These are phyloP conservation scores for Flueggea neowawraea DNA, from an alignment of 441 rosid species.

Conservation along the genomic window DNA sequence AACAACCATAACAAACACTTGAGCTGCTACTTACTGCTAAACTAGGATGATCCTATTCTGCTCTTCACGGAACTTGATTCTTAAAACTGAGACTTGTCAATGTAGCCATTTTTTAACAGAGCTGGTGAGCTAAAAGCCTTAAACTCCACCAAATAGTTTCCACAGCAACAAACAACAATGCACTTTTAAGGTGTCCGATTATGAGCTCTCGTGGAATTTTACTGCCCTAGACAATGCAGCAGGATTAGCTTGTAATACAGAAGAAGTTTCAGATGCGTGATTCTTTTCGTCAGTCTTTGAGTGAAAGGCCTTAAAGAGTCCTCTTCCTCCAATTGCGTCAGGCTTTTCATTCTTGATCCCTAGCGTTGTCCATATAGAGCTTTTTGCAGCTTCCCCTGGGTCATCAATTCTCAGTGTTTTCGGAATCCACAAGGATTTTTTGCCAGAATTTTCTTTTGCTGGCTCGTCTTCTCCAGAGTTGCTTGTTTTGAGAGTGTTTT, in stretches of 20 bases:
- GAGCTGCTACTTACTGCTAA: constrained; percentile 22
- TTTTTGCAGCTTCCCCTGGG: constrained; percentile 8
- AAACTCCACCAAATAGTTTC: no score
- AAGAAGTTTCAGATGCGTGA: constrained; percentile 18
- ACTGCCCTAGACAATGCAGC: constrained; percentile 53
- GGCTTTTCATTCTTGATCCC: constrained; percentile 35
- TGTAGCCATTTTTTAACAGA: constrained; percentile 6
- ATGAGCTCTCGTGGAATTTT: constrained; percentile 63
- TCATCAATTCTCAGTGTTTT: constrained; percentile 68
- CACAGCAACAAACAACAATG: no score
- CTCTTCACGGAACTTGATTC: constrained; percentile 13
- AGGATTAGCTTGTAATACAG: constrained; percentile 48
- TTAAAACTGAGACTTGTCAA: constrained; percentile 8
- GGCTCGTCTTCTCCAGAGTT: constrained; percentile 31
- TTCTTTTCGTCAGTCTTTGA: constrained; percentile 20
- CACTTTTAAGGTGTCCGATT: constrained; percentile 5
- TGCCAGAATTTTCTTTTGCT: constrained; percentile 38
- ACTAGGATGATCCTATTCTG: constrained; percentile 14
- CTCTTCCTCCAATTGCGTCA: constrained; percentile 17
- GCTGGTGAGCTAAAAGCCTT: constrained; percentile 2
- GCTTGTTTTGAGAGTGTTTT: constrained; percentile 28
- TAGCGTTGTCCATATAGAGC: constrained; percentile 28
- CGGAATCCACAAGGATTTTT: constrained; percentile 72
- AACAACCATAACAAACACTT: constrained; percentile 8
- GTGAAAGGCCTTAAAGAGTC: constrained; percentile 22